Conservation (phyloP, 1,284 basidiomycete species). For the Ganoderma sinense region DNA sequence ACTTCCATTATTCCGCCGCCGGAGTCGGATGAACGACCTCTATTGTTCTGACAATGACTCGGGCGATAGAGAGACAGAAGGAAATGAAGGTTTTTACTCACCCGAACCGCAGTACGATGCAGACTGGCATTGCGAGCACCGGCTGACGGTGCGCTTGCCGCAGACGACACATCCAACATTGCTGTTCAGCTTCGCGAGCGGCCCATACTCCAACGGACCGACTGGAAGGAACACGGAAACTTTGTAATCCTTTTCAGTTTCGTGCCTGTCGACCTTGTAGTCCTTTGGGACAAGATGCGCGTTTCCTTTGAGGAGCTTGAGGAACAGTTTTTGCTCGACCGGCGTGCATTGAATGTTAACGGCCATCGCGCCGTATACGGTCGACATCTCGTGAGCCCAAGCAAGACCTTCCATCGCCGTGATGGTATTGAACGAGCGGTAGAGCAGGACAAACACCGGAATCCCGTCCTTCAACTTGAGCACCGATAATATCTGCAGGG, state of each 20-base stretch:
- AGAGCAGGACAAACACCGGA: constrained; percentile 44
- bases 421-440: constrained; percentile 30
- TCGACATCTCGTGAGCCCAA: constrained; percentile 23
- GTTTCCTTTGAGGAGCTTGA: not conserved
- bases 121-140: constrained; percentile 47
- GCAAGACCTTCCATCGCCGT: constrained; percentile 23
- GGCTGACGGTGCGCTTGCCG: constrained; percentile 41
- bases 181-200: constrained; percentile 45
- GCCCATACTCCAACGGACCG: constrained; percentile 45
- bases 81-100: constrained; percentile 15
- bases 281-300: constrained; percentile 25
- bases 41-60: not conserved
- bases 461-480: constrained; percentile 36
- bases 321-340: constrained; percentile 24
- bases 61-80: not conserved
- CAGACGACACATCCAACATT: constrained; percentile 48
- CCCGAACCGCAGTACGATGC: constrained; percentile 47
- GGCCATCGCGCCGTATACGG: constrained; percentile 29
- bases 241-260: constrained; percentile 35
- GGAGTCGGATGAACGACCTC: not conserved
- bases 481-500: constrained; percentile 40
- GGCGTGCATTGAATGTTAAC: constrained; percentile 43
- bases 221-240: constrained; percentile 49
- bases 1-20: not conserved
- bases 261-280: constrained; percentile 33